Evolutionary conservation across 352 stramenopile genomes (phyloP).

Genomic region (Phytophthora pseudosyringae): DNA sequence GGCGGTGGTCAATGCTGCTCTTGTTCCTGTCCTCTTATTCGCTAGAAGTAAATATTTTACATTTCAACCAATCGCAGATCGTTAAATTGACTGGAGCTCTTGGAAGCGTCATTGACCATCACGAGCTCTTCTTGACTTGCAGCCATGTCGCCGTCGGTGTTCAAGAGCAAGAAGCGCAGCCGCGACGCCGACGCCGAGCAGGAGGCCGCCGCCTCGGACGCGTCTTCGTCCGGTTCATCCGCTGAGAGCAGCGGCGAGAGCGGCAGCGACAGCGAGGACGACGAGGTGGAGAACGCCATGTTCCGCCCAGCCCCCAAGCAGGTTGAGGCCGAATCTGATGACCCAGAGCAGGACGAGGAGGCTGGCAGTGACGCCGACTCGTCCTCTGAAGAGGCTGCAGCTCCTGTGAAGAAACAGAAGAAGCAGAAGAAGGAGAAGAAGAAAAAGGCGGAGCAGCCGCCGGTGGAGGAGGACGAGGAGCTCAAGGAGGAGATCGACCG

Average conservation of each 20-base stretch:
- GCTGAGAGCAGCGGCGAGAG: constrained; percentile 28
- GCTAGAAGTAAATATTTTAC: constrained; percentile 3
- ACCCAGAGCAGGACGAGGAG: constrained; percentile 22
- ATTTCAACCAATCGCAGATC: constrained; percentile 27
- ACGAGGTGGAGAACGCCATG: constrained; percentile 78
- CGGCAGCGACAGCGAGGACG: constrained; percentile 47
- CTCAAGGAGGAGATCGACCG: constrained; percentile 68
- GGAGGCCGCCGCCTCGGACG: not conserved
- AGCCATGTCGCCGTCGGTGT: constrained; percentile 26
- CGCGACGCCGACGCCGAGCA: constrained; percentile 11
- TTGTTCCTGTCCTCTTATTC: constrained; percentile 17
- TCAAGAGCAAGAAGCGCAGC: constrained; percentile 41
- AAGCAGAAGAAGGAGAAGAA: constrained; percentile 32
- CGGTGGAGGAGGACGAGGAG: constrained; percentile 35
- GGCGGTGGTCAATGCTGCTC: constrained; percentile 6
- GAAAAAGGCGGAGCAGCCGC: constrained; percentile 12
- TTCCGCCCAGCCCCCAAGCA: constrained; percentile 61
- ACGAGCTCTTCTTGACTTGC: not conserved
- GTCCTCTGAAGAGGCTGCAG: constrained; percentile 51
- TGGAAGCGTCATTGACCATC: constrained; percentile 24
- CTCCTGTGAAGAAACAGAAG: constrained; percentile 58
- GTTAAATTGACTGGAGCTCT: constrained; percentile 32
- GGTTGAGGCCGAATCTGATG: constrained; percentile 21
- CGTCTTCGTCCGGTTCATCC: constrained; percentile 15
- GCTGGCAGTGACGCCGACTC: constrained; percentile 13